Conservation (phyloP, 768 basidiomycete genomes). For the Boletus rufocinnamomeus region DNA sequence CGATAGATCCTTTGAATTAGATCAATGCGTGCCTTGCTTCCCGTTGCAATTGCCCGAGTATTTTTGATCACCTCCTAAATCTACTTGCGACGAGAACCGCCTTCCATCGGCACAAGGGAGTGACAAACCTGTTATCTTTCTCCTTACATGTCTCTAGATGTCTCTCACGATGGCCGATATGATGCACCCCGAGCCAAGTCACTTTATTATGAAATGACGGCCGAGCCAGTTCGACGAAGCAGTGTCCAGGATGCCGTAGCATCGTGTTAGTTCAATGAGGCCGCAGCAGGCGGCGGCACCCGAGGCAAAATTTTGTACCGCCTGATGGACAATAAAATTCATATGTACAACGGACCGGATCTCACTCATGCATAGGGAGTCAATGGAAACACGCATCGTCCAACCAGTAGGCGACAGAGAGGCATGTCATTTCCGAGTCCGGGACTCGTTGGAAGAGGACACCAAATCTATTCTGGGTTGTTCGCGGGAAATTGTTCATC, state of each 20-base stretch:
- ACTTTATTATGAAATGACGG: neutral
- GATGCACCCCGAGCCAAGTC: neutral
- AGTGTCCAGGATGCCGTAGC: neutral
- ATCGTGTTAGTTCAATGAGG: neutral
- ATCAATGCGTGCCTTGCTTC: neutral
- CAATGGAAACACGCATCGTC: neutral
- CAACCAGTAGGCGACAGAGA: too few species aligned
- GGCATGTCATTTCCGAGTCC: neutral
- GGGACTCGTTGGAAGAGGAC: neutral
- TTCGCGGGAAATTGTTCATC: neutral
- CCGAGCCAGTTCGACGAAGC: conserved; percentile 10
- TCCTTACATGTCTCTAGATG: neutral
- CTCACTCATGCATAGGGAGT: neutral
- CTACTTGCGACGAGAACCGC: neutral
- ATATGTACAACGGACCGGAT: neutral
- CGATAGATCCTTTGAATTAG: neutral
- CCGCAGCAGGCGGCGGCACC: neutral
- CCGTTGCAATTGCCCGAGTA: neutral
- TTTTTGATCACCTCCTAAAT: neutral
- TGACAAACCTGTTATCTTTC: neutral
- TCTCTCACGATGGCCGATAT: neutral
- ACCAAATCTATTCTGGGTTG: neutral
- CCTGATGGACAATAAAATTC: too few species aligned
- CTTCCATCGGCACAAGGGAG: neutral
- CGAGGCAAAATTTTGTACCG: neutral